phyloP scores from a whole-genome alignment of 192 early-diverging fungal species.

The Lobosporangium transversale region DNA sequence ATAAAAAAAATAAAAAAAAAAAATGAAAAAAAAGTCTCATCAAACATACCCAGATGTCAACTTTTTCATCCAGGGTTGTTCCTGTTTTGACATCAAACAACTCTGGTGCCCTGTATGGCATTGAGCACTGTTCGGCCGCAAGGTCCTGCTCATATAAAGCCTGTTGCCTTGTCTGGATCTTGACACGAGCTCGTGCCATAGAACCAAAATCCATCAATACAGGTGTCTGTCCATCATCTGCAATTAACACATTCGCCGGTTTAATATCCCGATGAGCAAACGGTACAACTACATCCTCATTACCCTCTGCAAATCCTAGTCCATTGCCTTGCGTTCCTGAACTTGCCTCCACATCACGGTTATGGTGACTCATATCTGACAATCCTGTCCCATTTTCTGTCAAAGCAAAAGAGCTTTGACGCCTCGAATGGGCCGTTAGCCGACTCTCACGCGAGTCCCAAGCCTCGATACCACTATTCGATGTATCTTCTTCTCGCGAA shows the following conservation, averaged over 20 bases:
- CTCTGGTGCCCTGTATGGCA: slow-evolving; percentile 83
- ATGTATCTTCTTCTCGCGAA: slow-evolving; percentile 37
- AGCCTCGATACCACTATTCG: slow-evolving; percentile 28
- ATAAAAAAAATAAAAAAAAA: neutral
- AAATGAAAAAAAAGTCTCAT: neutral
- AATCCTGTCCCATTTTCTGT: slow-evolving; percentile 29
- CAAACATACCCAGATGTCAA: slow-evolving; percentile 76
- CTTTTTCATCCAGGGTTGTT: slow-evolving; percentile 68
- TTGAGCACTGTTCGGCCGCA: slow-evolving; percentile 74
- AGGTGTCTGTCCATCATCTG: slow-evolving; percentile 71
- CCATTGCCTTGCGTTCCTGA: neutral
- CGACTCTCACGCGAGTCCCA: slow-evolving; percentile 43
- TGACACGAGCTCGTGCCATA: slow-evolving; percentile 64
- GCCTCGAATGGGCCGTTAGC: slow-evolving; percentile 19
- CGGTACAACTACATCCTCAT: slow-evolving; percentile 54
- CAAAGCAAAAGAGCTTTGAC: slow-evolving; percentile 28
- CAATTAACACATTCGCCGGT: slow-evolving; percentile 76
- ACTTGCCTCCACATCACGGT: neutral
- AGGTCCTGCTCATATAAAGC: slow-evolving; percentile 77
- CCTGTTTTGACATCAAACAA: slow-evolving; percentile 81
- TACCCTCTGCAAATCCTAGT: slow-evolving; percentile 20
- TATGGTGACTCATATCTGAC: slow-evolving; percentile 19
- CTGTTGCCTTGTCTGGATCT: slow-evolving; percentile 61
- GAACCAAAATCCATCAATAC: slow-evolving; percentile 86
- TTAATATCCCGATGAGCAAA: slow-evolving; percentile 83